phyloP scores from a whole-genome alignment of 495 filamentous ascomycete genomes.

The Neurospora sp. region DNA sequence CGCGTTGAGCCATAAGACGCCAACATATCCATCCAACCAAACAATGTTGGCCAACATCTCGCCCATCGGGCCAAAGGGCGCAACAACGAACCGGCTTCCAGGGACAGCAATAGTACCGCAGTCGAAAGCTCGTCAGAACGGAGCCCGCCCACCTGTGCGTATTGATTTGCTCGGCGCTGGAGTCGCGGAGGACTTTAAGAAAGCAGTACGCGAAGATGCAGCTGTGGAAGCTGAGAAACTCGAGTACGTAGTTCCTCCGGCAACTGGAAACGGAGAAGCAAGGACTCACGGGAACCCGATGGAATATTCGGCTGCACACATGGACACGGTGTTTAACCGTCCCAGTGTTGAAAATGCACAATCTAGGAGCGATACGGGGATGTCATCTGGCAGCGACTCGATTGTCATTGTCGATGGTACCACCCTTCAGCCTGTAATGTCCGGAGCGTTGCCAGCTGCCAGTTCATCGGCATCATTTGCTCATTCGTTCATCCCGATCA shows the following conservation, averaged over 20 bases:
- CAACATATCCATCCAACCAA: constrained; percentile 21
- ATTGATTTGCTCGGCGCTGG: constrained; percentile 77
- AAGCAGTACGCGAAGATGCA: constrained; percentile 50
- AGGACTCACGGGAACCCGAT: constrained; percentile 8
- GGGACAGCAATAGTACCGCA: constrained; percentile 46
- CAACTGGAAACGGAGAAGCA: background rate
- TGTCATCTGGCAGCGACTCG: constrained; percentile 72
- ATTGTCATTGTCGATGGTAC: constrained; percentile 83
- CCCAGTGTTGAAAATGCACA: constrained; percentile 13
- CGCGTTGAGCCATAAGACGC: constrained; percentile 63
- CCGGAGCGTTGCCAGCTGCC: constrained; percentile 31
- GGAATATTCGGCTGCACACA: constrained; percentile 31
- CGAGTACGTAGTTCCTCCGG: constrained; percentile 9
- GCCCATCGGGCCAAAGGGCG: constrained; percentile 40
- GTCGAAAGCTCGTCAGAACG: constrained; percentile 34
- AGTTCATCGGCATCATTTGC: constrained; percentile 40
- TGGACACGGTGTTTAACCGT: constrained; percentile 20
- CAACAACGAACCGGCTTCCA: constrained; percentile 40
- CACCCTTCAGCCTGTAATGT: constrained; percentile 32
- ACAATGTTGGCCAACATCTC: constrained; percentile 39
- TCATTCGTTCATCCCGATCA: constrained; percentile 35
- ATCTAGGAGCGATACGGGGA: constrained; percentile 37
- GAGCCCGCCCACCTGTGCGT: constrained; percentile 33
- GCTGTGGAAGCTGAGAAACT: constrained; percentile 30
- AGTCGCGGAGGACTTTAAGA: constrained; percentile 62